Conservation (phyloP, 148 eudicot species). For the Amaranthus hypochondriacus region DNA sequence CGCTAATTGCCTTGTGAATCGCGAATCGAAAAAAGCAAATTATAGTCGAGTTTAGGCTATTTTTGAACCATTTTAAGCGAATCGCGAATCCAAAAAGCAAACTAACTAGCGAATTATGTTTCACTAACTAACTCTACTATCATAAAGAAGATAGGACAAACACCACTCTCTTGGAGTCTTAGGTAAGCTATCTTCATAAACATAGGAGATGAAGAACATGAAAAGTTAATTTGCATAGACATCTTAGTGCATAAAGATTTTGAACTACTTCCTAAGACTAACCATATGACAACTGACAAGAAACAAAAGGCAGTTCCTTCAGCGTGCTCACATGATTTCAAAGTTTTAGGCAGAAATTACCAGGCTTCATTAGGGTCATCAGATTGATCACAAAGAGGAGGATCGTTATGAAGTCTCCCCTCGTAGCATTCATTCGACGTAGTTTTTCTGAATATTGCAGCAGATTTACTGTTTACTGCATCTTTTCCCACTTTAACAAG, state of each 20-base stretch:
- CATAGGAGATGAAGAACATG: neutral
- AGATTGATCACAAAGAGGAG: constrained; percentile 44
- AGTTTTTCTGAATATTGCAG: constrained; percentile 64
- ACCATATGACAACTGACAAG: neutral
- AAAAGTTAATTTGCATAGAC: constrained; percentile 2
- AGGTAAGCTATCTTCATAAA: neutral
- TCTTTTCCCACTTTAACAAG: constrained; percentile 42
- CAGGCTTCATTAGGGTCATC: constrained; percentile 57
- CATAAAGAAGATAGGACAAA: neutral
- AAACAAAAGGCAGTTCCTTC: neutral
- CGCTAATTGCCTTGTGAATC: no score
- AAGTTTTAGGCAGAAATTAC: constrained; percentile 25
- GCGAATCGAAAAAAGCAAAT: no score
- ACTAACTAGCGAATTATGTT: no score
- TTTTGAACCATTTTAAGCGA: no score
- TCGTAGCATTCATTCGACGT: constrained; percentile 62
- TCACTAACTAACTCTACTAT: no score
- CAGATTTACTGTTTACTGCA: constrained; percentile 48
- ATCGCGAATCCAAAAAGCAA: no score
- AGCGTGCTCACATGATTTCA: neutral
- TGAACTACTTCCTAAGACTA: neutral
- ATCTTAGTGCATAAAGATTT: neutral
- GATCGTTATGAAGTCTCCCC: constrained; percentile 36
- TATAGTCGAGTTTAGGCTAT: no score
- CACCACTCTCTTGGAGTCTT: neutral